phyloP scores from a whole-genome alignment of 2,329 filamentous ascomycete genomes.

The Fusarium globosum region DNA sequence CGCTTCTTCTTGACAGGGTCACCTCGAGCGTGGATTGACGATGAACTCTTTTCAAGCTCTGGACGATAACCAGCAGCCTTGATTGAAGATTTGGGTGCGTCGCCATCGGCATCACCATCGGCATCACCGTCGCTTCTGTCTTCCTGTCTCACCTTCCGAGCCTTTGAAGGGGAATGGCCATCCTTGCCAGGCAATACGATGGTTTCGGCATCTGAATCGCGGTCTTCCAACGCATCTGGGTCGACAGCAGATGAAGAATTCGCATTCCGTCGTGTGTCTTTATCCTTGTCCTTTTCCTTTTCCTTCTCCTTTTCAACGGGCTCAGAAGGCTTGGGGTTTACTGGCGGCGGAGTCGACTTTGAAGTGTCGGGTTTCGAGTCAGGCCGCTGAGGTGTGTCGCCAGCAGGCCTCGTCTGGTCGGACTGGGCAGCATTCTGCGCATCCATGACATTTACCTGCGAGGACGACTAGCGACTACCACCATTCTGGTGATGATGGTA shows the following conservation, averaged over 20 bases:
- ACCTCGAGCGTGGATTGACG: constrained; percentile 49
- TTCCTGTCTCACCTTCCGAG: constrained; percentile 73
- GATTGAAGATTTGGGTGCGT: constrained; percentile 52
- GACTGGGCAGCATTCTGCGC: constrained; percentile 74
- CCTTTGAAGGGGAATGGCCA: constrained; percentile 71
- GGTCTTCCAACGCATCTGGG: constrained; percentile 61
- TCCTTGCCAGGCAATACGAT: constrained; percentile 75
- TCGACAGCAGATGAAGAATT: constrained; percentile 45
- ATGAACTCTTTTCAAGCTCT: constrained; percentile 51
- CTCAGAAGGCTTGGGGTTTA: constrained; percentile 40
- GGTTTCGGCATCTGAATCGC: constrained; percentile 78
- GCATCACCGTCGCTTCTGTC: constrained; percentile 69
- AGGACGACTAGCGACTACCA: constrained; percentile 62
- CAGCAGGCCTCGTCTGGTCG: constrained; percentile 68
- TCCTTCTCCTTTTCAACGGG: constrained; percentile 40
- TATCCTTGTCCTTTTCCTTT: constrained; percentile 32
- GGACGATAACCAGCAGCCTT: constrained; percentile 45
- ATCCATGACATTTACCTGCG: constrained; percentile 74
- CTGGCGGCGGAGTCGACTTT: constrained; percentile 40
- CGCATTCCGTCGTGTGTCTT: constrained; percentile 47
- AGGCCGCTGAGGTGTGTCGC: constrained; percentile 62
- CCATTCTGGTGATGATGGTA: constrained; percentile 63
- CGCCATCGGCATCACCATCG: constrained; percentile 40
- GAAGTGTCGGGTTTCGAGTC: constrained; percentile 37
- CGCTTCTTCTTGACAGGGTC: constrained; percentile 63